Base-by-base conservation (phyloP, 2,329 filamentous ascomycete genomes). In the Neurospora crassa region DNA sequence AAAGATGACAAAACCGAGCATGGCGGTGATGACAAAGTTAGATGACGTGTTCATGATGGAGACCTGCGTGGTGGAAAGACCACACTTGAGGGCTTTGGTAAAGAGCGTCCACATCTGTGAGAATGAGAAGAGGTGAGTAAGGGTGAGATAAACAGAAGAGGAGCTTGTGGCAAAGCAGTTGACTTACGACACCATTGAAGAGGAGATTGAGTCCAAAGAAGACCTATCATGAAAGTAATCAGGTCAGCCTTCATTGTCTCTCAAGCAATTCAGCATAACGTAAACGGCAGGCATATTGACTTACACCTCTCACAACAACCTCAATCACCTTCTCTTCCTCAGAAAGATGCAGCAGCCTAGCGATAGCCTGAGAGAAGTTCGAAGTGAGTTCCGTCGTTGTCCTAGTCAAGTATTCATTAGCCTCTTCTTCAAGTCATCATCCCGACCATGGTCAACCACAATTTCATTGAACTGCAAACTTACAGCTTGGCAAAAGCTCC, bases 401-500 rank as follows among this genome's bases (percentile, higher is more conserved):
- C 63, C 87, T 88, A 43, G 3, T 2, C 40, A 24, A 29, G 24
- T 24, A 69, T 11, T 40, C 12, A 24, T 69, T 29, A 41, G 53
- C n/a, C 20, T 43, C 68, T 10, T 12, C 20, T 10, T 12, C 20
- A 40, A 68, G 37, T n/a, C 63, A 69, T 45, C 16, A 14, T 29
- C 7, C 14, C 37, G 12, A n/a, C 40, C 42, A 14, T 10, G 73
- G 7, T 68, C 29, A 14, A 40, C 70, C 63, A 72, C 16, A 70
- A 67, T 20, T 40, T 16, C 43, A 11, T 18, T 68, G 20, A 71
- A 41, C 12, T 18, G 20, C 12, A 12, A 10, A 84, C 88, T 77
- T 82, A 92, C 90, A 96, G 83, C 81, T 95, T 96, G 0, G 92
- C 92, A 83, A 95, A 94, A 5, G 92, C 90, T 72, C 92, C 92